Percentiles rank a stretch among this genome's conserved stretches.
These are phyloP conservation scores for Salix brachista DNA, from an alignment of 345 rosid genomes.

Conservation along the genomic window DNA sequence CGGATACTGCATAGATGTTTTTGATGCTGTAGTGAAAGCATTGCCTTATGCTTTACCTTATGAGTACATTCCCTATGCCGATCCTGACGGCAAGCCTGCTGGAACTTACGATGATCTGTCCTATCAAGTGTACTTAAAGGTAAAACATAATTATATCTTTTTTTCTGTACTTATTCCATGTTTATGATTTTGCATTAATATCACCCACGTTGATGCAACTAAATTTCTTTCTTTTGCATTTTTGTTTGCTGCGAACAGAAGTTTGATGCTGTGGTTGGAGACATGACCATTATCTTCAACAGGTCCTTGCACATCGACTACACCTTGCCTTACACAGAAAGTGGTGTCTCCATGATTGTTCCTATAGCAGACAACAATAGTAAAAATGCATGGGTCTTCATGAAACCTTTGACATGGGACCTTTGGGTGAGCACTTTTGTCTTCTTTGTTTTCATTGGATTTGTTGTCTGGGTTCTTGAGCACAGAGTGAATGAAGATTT, in stretches of 20 bases:
- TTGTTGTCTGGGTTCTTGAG: conserved; percentile 66
- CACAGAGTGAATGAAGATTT: conserved; percentile 63
- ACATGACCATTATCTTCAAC: conserved; percentile 44
- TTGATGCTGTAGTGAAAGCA: conserved; percentile 55
- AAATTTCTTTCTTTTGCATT: background rate
- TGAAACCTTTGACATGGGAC: conserved; percentile 56
- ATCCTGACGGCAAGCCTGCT: background rate
- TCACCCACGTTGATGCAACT: background rate
- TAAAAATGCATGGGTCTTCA: conserved; percentile 60
- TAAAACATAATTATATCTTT: conserved; percentile 1
- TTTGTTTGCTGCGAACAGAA: conserved; percentile 22
- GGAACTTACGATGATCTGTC: conserved; percentile 39
- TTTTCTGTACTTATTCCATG: background rate
- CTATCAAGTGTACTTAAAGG: conserved; percentile 44
- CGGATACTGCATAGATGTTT: conserved; percentile 85
- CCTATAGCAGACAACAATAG: conserved; percentile 32
- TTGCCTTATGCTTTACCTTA: conserved; percentile 78
- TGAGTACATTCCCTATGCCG: conserved; percentile 48
- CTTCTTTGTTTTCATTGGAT: conserved; percentile 54
- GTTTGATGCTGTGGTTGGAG: conserved; percentile 62
- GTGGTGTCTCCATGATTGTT: conserved; percentile 71
- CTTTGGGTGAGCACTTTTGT: conserved; percentile 57
- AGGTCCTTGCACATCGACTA: conserved; percentile 56
- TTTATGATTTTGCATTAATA: background rate
- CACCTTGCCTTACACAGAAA: conserved; percentile 61